Evolutionary conservation across 176 grass and related monocot genomes (phyloP), one percentile per base, ranked within the genome.

Genomic region (Cenchrus fungigraminus): DNA sequence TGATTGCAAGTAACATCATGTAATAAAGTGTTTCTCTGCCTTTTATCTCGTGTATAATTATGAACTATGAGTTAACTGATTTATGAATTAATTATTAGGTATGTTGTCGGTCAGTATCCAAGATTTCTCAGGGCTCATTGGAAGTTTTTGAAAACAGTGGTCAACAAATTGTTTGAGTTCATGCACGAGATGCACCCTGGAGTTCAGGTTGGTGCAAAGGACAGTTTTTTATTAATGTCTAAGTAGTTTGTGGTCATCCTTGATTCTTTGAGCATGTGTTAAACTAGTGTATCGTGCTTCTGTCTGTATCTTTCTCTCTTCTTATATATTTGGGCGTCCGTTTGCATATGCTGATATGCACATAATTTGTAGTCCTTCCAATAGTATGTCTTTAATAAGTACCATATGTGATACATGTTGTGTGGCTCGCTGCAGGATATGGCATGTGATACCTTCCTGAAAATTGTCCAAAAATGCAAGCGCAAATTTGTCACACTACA

Each of bases 141-240:
- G 97, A 99, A 99, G 84, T 97, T 99, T 86, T 78, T 99, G 56
- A 99, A 99, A 83, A 99, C 97, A 5, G 97, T 99, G 42, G 94
- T 99, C 52, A 99, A 99, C 82, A 99, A 99, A 60, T 91, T 99
- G 78, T 99, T 99, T 71, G 97, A 99, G 84, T 99, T 99, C 85
- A 99, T 99, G 97, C 97, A 99, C 71, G 97, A 99, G 88, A 97
- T 91, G 86, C 97, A 99, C 87, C 97, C 97, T 82, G 97, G 97
- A 84, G 97, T 99, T 91, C 97, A 99, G 94, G 97, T 98, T n/a
- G 69, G 68, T 69, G 22, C 32, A 70, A 42, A 57, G n/a, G 12
- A 19, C n/a, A 69, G 52, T 5, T 50, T 71, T 63, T 63, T 71
- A 47, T 71, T 71, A 40, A 32, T 32, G 6, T 64, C 17, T 16